Evolutionary conservation across 306 rosid species (phyloP).

Genomic region (Urtica urens): DNA sequence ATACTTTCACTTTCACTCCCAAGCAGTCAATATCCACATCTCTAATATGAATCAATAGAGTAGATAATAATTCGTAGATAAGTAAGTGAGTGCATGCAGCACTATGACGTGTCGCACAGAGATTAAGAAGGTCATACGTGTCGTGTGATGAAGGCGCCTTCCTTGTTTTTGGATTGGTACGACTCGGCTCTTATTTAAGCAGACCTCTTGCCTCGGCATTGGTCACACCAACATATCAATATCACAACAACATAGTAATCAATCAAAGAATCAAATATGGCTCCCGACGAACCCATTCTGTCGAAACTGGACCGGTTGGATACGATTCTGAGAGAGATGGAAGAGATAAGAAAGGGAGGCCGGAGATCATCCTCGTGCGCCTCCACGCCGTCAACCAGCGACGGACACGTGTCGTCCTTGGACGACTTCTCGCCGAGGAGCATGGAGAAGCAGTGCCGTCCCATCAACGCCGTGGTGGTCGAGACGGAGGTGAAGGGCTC

Average conservation of each 20-base stretch:
- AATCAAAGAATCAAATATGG: neutral
- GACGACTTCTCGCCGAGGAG: conserved; percentile 46
- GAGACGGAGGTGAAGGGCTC: conserved; percentile 62
- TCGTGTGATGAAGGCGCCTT: neutral
- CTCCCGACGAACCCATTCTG: conserved; percentile 43
- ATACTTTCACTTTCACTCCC: no score
- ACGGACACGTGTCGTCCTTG: conserved; percentile 19
- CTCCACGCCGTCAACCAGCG: conserved; percentile 26
- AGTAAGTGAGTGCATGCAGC: conserved; percentile 2
- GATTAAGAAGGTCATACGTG: neutral
- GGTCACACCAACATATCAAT: neutral
- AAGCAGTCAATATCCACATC: no score
- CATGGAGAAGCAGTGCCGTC: conserved; percentile 85
- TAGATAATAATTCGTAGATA: no score
- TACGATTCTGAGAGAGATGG: conserved; percentile 38
- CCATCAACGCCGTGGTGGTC: conserved; percentile 45
- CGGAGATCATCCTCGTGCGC: conserved; percentile 6
- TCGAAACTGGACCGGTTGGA: conserved; percentile 62
- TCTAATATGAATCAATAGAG: no score
- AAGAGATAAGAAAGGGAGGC: conserved; percentile 27
- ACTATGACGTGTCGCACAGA: neutral
- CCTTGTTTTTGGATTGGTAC: neutral
- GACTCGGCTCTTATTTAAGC: neutral
- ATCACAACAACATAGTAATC: neutral
- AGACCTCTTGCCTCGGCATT: neutral